Conservation (phyloP, 2,329 filamentous ascomycete genomes). For the Scedosporium aurantiacum region DNA sequence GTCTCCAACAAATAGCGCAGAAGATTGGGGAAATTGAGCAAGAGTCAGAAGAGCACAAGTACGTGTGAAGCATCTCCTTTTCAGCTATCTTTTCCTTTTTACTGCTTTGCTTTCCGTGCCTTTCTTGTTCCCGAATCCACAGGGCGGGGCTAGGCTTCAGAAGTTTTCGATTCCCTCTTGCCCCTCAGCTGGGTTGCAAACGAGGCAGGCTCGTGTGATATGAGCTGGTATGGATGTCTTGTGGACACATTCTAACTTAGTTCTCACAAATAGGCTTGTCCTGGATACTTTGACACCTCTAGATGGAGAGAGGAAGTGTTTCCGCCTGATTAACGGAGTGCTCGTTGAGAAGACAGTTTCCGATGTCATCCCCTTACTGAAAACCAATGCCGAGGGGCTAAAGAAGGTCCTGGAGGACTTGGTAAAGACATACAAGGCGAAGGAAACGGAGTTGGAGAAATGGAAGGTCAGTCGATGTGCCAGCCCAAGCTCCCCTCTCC, state of each 20-base stretch:
- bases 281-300: conserved; percentile 83
- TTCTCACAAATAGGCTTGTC: conserved; percentile 56
- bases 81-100: background rate
- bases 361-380: conserved; percentile 81
- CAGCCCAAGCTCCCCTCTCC: background rate
- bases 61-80: conserved; percentile 24
- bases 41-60: conserved; percentile 98
- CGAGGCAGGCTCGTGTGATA: background rate
- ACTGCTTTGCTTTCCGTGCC: background rate
- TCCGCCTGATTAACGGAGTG: conserved; percentile 96
- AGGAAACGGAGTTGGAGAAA: conserved; percentile 90
- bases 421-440: conserved; percentile 89
- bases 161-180: too few relatives aligned
- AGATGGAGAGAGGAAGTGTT: conserved; percentile 81
- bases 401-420: conserved; percentile 91
- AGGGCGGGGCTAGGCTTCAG: too few relatives aligned
- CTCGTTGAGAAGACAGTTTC: conserved; percentile 87
- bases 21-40: conserved; percentile 98
- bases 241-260: conserved; percentile 10
- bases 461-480: conserved; percentile 58
- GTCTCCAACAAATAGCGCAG: conserved; percentile 80
- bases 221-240: background rate
- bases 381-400: conserved; percentile 87
- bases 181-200: too few relatives aligned
- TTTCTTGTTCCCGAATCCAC: background rate